phyloP scores from a whole-genome alignment of 305 asterid species.

The Fraxinus sp. region DNA sequence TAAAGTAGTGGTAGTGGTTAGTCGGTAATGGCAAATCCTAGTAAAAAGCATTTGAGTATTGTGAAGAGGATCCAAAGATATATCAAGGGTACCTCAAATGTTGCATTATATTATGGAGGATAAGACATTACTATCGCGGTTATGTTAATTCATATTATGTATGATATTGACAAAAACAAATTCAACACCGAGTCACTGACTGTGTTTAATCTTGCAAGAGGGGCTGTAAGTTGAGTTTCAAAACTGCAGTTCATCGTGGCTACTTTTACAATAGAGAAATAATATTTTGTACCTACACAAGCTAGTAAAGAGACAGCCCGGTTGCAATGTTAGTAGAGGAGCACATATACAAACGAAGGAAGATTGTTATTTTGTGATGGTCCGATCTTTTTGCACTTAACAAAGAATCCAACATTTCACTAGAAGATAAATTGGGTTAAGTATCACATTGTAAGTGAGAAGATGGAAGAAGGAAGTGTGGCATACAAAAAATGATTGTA shows the following conservation, averaged over 20 bases:
- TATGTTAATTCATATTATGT: not conserved
- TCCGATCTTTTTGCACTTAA: no score
- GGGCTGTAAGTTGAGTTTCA: not conserved
- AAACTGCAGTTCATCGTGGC: not conserved
- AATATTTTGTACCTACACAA: not conserved
- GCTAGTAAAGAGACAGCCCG: not conserved
- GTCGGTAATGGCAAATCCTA: not conserved
- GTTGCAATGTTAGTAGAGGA: not conserved
- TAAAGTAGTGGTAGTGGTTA: not conserved
- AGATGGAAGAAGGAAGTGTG: not conserved
- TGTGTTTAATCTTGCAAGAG: not conserved
- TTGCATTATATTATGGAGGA: not conserved
- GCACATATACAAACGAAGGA: no score
- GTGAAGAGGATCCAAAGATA: not conserved
- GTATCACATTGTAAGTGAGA: not conserved
- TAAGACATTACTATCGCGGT: not conserved
- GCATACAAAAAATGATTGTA: not conserved
- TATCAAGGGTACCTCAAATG: not conserved
- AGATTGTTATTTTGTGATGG: not conserved
- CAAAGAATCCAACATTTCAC: not conserved
- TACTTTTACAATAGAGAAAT: not conserved
- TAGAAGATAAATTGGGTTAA: not conserved
- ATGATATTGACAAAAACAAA: not conserved
- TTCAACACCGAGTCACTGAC: not conserved
- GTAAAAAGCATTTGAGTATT: not conserved